Percentiles rank a stretch among this genome's conserved stretches.
phyloP scores from a whole-genome alignment of 805 yeast species.

The Wilhelminamyces savonicus region DNA sequence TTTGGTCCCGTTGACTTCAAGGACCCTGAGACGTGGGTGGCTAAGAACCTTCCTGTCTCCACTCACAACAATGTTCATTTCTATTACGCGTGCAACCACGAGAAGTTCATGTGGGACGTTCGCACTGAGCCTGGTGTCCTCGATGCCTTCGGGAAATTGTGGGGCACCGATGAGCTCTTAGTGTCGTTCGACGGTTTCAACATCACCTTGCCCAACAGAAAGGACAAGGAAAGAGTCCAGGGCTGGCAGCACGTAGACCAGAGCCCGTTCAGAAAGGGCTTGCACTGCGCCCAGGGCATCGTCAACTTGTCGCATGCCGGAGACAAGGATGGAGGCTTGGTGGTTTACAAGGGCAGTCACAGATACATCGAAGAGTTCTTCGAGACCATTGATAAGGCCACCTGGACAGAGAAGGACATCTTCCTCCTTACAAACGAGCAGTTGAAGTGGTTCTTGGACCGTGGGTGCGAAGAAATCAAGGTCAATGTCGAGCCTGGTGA shows the following conservation, averaged over 20 bases:
- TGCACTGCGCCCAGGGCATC: conserved; percentile 27
- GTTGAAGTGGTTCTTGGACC: conserved; percentile 17
- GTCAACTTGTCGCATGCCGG: conserved; percentile 18
- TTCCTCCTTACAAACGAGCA: conserved; percentile 11
- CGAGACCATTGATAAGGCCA: conserved; percentile 7
- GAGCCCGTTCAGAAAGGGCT: conserved; percentile 20
- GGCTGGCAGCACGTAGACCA: conserved; percentile 31
- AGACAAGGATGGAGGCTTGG: conserved; percentile 23
- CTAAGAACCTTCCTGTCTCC: conserved; percentile 19
- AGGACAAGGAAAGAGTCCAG: conserved; percentile 5
- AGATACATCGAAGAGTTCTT: conserved; percentile 16
- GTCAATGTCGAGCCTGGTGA: conserved; percentile 26
- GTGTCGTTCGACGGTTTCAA: conserved; percentile 28
- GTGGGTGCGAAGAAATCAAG: conserved; percentile 20
- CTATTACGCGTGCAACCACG: conserved; percentile 18
- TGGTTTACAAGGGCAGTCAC: conserved; percentile 19
- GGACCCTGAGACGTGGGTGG: conserved; percentile 20
- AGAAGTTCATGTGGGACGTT: conserved; percentile 26
- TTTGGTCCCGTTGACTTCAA: conserved; percentile 15
- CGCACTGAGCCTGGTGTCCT: conserved; percentile 20
- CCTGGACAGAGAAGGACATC: conserved; percentile 16
- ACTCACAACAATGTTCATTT: conserved; percentile 8
- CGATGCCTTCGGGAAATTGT: conserved; percentile 17
- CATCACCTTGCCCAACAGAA: conserved; percentile 17
- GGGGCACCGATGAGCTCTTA: conserved; percentile 25